Evolutionary conservation across 768 basidiomycete genomes (phyloP), one percentile per base, ranked within the genome.

Genomic region (Cytidiella melzeri): DNA sequence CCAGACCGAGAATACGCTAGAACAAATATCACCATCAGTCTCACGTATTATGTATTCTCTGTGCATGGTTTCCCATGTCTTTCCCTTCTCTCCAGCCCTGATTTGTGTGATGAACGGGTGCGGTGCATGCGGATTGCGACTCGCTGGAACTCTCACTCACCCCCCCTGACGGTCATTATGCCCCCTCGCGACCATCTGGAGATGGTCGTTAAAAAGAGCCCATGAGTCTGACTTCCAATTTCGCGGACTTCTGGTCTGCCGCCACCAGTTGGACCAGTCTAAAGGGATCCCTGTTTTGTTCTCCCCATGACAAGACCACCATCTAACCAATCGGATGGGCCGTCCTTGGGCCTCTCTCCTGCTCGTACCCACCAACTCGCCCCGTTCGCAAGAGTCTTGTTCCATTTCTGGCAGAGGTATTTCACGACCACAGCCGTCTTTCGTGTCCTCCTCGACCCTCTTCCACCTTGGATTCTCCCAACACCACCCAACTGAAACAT

Each of bases 111-210:
- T 41, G 40, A 7, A 7, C n/a, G 23, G 23, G 18, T 9, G 40
- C 40, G 23, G n/a, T 18, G 9, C n/a, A n/a, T n/a, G n/a, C n/a
- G n/a, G n/a, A n/a, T n/a, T n/a, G n/a, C n/a, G 7, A 11, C 40
- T 41, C 11, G 18, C n/a, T 18, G 18, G 19, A 41, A 7, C 40
- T 18, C 40, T 19, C 18, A 7, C 18, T 19, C 18, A 41, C 15
- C 28, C 7, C 21, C 46, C 40, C 30, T 15, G 30, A 34, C 30
- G 30, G 30, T 34, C 30, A 34, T 34, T 7, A 34, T 34, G 30
- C 15, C 23, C 47, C 47, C 41, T 48, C 38, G 41, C 37, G 38
- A 48, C 47, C 47, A 48, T 48, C 47, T 48, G 6, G n/a, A n/a
- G n/a, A n/a, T 41, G 47, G 27, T 48, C 34, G 4, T 23, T 15